Percentiles rank a stretch among this genome's conserved stretches.
These are phyloP conservation scores for Ceratocystis albifundus DNA, from an alignment of 2,329 filamentous ascomycete species.

Conservation along the genomic window DNA sequence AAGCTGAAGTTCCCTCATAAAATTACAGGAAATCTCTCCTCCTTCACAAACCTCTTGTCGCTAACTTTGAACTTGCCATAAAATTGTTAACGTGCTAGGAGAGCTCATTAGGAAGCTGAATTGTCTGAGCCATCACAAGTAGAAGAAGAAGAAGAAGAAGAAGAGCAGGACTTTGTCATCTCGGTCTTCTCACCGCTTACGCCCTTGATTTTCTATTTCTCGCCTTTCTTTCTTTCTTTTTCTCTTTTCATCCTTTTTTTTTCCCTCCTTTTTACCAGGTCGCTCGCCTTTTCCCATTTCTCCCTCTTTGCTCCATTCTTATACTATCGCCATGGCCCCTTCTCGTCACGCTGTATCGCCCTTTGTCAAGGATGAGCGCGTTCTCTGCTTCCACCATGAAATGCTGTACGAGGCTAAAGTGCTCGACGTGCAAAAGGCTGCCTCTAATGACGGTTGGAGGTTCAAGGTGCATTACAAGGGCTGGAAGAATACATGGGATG, in stretches of 20 bases:
- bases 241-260: no score
- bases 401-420: slow-evolving; percentile 97
- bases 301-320: no score
- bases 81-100: background rate
- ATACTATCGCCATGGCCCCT: slow-evolving; percentile 32
- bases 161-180: background rate
- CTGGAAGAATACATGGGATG: slow-evolving; percentile 99
- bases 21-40: background rate
- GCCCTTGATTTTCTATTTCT: background rate
- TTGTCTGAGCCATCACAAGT: background rate
- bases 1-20: background rate
- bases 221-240: background rate
- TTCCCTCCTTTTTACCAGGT: background rate
- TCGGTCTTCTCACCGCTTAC: background rate
- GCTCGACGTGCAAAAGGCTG: slow-evolving; percentile 60
- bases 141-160: no score
- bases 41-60: background rate
- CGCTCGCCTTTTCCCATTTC: background rate
- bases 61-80: background rate
- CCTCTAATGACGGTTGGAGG: slow-evolving; percentile 52
- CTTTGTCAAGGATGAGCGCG: slow-evolving; percentile 72
- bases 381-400: slow-evolving; percentile 94
- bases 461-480: slow-evolving; percentile 98
- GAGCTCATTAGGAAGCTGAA: background rate
- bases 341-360: slow-evolving; percentile 37